These are phyloP conservation scores for Thelonectria olida DNA, from an alignment of 2,329 filamentous ascomycete species.

Conservation along the genomic window DNA sequence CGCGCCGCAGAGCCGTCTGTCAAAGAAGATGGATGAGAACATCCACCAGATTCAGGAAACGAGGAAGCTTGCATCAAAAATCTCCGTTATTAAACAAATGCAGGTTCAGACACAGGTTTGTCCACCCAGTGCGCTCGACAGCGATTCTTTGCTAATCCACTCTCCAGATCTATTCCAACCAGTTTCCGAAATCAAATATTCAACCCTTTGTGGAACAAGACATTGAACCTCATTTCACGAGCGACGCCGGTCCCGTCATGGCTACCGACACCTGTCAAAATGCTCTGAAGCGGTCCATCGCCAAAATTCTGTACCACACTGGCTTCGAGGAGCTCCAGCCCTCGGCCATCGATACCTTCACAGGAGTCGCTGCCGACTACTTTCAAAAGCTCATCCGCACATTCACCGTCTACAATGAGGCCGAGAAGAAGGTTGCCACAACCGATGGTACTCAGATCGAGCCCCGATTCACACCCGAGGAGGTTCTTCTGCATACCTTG, in stretches of 20 bases:
- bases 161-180: constrained; percentile 88
- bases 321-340: constrained; percentile 98
- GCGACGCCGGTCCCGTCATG: constrained; percentile 89
- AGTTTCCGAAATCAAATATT: constrained; percentile 95
- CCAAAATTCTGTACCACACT: constrained; percentile 94
- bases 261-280: constrained; percentile 82
- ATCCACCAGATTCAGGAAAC: constrained; percentile 97
- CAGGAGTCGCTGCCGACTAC: constrained; percentile 88
- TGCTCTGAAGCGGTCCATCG: constrained; percentile 88
- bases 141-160: constrained; percentile 17
- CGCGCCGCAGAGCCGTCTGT: constrained; percentile 76
- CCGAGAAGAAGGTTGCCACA: constrained; percentile 73
- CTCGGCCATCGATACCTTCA: constrained; percentile 88
- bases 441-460: constrained; percentile 58
- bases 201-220: constrained; percentile 89
- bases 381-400: constrained; percentile 85
- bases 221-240: constrained; percentile 87
- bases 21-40: constrained; percentile 86
- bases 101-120: constrained; percentile 92
- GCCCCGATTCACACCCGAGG: constrained; percentile 80
- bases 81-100: constrained; percentile 99
- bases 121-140: background rate
- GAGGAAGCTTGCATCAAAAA: constrained; percentile 93
- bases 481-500: constrained; percentile 86
- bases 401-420: constrained; percentile 84